phyloP scores from a whole-genome alignment of 148 eudicot genomes.

The Pouteria glomerata region DNA sequence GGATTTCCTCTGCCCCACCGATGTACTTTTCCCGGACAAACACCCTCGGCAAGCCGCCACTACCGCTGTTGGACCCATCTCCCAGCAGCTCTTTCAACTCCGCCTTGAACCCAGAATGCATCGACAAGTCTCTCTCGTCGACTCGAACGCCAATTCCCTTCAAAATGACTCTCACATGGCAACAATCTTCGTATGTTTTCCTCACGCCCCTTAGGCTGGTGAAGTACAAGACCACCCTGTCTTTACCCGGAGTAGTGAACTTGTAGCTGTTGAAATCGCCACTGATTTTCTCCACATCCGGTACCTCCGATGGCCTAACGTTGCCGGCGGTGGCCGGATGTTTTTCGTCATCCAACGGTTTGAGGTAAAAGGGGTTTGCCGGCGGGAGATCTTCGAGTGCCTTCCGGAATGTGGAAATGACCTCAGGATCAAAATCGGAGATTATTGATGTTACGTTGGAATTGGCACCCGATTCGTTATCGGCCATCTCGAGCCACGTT shows the following conservation, averaged over 20 bases:
- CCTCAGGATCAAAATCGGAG: slow-evolving; percentile 63
- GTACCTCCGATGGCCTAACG: background rate
- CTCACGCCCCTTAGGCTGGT: slow-evolving; percentile 88
- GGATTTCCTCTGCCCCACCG: slow-evolving; percentile 75
- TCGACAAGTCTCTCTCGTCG: slow-evolving; percentile 85
- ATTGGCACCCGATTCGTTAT: slow-evolving; percentile 21
- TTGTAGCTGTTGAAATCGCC: background rate
- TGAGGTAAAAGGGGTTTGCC: slow-evolving; percentile 49
- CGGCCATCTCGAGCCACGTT: slow-evolving; percentile 15
- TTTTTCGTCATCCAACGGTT: slow-evolving; percentile 25
- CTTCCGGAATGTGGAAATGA: slow-evolving; percentile 57
- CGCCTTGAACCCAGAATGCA: slow-evolving; percentile 84
- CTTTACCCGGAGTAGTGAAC: slow-evolving; percentile 16
- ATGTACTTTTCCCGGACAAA: slow-evolving; percentile 51
- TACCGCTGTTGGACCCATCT: slow-evolving; percentile 25
- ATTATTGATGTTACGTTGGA: slow-evolving; percentile 21
- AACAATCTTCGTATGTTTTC: slow-evolving; percentile 87
- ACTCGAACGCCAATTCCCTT: slow-evolving; percentile 57
- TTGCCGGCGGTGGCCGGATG: slow-evolving; percentile 13
- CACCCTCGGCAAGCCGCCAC: slow-evolving; percentile 62
- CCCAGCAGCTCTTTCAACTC: slow-evolving; percentile 65
- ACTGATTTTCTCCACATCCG: slow-evolving; percentile 5
- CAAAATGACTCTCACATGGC: slow-evolving; percentile 60
- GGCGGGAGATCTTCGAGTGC: slow-evolving; percentile 64
- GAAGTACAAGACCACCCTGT: slow-evolving; percentile 61